Conservation (phyloP, 2,329 filamentous ascomycete genomes). For the Lachnellula occidentalis region DNA sequence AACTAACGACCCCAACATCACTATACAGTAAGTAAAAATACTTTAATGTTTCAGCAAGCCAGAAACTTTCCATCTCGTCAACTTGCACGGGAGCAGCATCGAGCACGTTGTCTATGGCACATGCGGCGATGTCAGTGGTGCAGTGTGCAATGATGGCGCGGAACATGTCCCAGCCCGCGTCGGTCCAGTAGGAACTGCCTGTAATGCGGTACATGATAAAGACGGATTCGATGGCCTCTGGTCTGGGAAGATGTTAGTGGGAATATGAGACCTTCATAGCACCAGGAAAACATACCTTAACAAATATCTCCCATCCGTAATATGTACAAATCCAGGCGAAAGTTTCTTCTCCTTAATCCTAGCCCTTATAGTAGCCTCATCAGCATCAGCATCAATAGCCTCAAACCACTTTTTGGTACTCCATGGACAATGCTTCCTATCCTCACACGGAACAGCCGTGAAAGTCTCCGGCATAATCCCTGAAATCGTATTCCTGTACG, state of each 20-base stretch:
- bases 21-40: slow-evolving; percentile 52
- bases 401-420: slow-evolving; percentile 47
- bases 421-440: slow-evolving; percentile 24
- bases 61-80: slow-evolving; percentile 56
- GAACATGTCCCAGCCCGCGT: slow-evolving; percentile 45
- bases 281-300: slow-evolving; percentile 15
- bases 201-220: slow-evolving; percentile 49
- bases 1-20: slow-evolving; percentile 46
- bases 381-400: slow-evolving; percentile 15
- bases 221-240: slow-evolving; percentile 63
- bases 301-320: slow-evolving; percentile 24
- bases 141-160: slow-evolving; percentile 38
- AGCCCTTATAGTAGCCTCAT: slow-evolving; percentile 10
- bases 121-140: slow-evolving; percentile 38
- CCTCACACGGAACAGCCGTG: slow-evolving; percentile 34
- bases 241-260: slow-evolving; percentile 38
- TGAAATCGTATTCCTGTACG: slow-evolving; percentile 50
- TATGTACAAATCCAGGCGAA: slow-evolving; percentile 19
- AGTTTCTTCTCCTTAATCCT: slow-evolving; percentile 14
- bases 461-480: slow-evolving; percentile 58
- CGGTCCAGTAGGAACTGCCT: slow-evolving; percentile 31
- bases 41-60: slow-evolving; percentile 63
- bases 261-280: slow-evolving; percentile 17
- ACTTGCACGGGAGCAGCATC: slow-evolving; percentile 24
- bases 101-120: slow-evolving; percentile 38